These are phyloP conservation scores for Colletotrichum sp. DNA, from an alignment of 2,329 filamentous ascomycete genomes.

Conservation along the genomic window DNA sequence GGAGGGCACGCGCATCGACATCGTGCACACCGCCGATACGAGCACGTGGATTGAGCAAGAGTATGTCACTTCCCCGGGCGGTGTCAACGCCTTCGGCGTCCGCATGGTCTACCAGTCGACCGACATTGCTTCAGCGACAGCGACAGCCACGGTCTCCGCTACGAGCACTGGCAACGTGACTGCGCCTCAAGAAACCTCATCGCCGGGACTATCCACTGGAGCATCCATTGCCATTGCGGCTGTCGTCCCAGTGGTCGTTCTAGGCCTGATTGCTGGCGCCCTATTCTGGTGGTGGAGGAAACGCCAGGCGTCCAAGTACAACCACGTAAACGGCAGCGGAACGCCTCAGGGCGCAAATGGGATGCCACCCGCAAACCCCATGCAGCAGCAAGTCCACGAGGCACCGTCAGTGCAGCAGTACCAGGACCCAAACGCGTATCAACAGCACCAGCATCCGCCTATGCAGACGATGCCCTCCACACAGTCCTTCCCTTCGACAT, in stretches of 20 bases:
- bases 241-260: background rate
- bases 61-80: conserved; percentile 15
- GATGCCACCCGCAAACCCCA: background rate
- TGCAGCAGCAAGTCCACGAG: background rate
- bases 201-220: background rate
- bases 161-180: background rate
- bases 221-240: background rate
- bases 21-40: conserved; percentile 19
- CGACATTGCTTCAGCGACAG: conserved; percentile 9
- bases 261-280: background rate
- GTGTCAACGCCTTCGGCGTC: conserved; percentile 27
- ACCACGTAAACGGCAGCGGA: background rate
- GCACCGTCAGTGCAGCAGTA: background rate
- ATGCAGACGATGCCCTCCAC: background rate
- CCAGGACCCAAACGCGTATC: background rate
- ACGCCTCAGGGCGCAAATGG: background rate
- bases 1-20: conserved; percentile 5
- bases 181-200: background rate
- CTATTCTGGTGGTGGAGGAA: conserved; percentile 15
- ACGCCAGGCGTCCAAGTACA: background rate
- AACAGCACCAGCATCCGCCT: background rate
- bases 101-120: conserved; percentile 29
- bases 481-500: background rate
- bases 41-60: conserved; percentile 12
- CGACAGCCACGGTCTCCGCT: background rate